A percentile compares a stretch with the other conserved stretches of the same genome.
phyloP scores from a whole-genome alignment of 208 protist genomes.

The Novymonas esmeraldas region DNA sequence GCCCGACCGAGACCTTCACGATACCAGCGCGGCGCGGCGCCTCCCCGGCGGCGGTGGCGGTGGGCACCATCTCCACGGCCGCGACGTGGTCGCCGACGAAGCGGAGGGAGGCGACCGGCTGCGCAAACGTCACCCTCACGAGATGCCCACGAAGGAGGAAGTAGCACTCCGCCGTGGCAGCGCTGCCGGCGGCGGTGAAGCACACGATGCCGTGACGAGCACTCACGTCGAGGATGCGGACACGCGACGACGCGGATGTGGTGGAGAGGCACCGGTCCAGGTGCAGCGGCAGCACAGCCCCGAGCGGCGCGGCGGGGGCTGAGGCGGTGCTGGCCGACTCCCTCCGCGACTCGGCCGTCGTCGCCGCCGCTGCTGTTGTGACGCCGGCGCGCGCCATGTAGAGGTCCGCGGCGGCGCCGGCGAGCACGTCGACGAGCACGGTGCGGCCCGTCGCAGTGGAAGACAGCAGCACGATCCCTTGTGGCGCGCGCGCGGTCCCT shows the following conservation, averaged over 20 bases:
- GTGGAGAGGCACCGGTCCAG: constrained; percentile 22
- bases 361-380: background rate
- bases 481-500: constrained; percentile 2
- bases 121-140: constrained; percentile 38
- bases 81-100: constrained; percentile 23
- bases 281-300: constrained; percentile 18
- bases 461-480: constrained; percentile 24
- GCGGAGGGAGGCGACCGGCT: constrained; percentile 25
- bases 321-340: too few relatives aligned
- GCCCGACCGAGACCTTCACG: constrained; percentile 17
- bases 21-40: constrained; percentile 12
- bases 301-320: background rate
- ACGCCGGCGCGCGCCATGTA: constrained; percentile 18
- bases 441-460: constrained; percentile 9
- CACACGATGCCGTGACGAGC: constrained; percentile 16
- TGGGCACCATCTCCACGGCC: constrained; percentile 10
- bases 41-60: background rate
- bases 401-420: constrained; percentile 27
- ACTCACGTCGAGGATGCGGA: constrained; percentile 24
- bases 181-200: constrained; percentile 5
- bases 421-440: constrained; percentile 30
- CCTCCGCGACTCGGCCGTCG: background rate
- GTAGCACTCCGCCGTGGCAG: constrained; percentile 2
- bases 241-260: background rate
- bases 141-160: constrained; percentile 29